Conservation (phyloP, 1,284 basidiomycete genomes). For the Phlebopus sp. region DNA sequence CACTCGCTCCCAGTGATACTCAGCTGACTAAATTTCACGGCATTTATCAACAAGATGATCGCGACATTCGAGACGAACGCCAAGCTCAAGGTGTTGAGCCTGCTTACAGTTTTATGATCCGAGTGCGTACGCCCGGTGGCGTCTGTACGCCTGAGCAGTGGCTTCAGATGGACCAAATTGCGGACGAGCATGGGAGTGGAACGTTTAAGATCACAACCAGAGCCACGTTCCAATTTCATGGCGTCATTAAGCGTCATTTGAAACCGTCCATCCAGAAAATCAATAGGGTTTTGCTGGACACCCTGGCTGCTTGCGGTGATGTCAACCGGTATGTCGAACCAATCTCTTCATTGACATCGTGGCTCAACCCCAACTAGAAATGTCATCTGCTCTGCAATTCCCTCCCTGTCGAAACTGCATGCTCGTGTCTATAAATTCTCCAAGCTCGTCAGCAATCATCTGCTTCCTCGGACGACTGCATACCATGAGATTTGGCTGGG, state of each 20-base stretch:
- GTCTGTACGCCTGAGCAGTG: conserved; percentile 92
- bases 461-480: conserved; percentile 88
- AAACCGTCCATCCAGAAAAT: conserved; percentile 97
- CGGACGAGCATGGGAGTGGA: conserved; percentile 91
- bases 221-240: conserved; percentile 99
- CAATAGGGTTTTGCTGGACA: conserved; percentile 90
- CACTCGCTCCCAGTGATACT: conserved; percentile 85
- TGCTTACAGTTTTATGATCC: conserved; percentile 99
- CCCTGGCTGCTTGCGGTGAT: conserved; percentile 97
- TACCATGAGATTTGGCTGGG: conserved; percentile 99
- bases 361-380: conserved; percentile 52
- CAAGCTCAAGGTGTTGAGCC: conserved; percentile 92
- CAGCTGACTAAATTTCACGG: conserved; percentile 99
- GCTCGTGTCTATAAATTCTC: conserved; percentile 83
- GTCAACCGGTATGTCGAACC: conserved; percentile 75
- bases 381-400: conserved; percentile 92
- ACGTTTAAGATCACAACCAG: conserved; percentile 98
- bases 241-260: conserved; percentile 94
- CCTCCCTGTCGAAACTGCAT: conserved; percentile 84
- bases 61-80: conserved; percentile 97
- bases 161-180: conserved; percentile 93
- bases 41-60: conserved; percentile 96
- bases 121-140: conserved; percentile 93
- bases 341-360: background rate
- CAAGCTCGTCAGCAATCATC: conserved; percentile 82